Conservation (phyloP, 768 basidiomycete species). For the Auricularia sp. region DNA sequence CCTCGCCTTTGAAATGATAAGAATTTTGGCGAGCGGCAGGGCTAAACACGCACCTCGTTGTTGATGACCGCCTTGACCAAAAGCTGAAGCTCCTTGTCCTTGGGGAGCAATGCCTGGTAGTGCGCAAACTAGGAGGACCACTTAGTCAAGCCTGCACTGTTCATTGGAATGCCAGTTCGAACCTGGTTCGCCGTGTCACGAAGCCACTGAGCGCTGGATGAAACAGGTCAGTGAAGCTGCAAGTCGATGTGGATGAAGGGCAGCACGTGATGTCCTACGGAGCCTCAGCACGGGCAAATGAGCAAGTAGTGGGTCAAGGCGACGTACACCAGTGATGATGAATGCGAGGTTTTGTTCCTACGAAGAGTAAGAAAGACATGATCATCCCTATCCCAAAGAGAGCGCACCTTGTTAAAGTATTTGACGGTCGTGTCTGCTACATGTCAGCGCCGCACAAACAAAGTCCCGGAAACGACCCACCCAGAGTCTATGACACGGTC, state of each 20-base stretch:
- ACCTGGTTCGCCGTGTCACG: slow-evolving; percentile 77
- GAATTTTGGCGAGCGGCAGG: background rate
- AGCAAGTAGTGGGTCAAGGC: slow-evolving; percentile 2
- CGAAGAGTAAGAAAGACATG: slow-evolving; percentile 7
- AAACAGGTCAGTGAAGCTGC: slow-evolving; percentile 3
- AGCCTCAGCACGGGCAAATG: background rate
- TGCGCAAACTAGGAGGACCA: slow-evolving; percentile 47
- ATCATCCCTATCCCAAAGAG: too few relatives aligned
- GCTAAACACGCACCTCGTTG: slow-evolving; percentile 35
- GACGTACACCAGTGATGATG: slow-evolving; percentile 63
- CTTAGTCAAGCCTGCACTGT: slow-evolving; percentile 5
- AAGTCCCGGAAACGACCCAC: slow-evolving; percentile 25
- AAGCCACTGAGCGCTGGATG: slow-evolving; percentile 65
- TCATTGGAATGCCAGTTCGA: slow-evolving; percentile 5
- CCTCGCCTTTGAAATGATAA: slow-evolving; percentile 38
- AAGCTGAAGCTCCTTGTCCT: slow-evolving; percentile 48
- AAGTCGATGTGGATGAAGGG: background rate
- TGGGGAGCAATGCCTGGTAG: slow-evolving; percentile 48
- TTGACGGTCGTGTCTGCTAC: slow-evolving; percentile 66
- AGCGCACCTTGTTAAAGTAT: slow-evolving; percentile 53
- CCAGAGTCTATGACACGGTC: slow-evolving; percentile 39
- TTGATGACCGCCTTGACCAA: slow-evolving; percentile 77
- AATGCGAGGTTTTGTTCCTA: slow-evolving; percentile 65
- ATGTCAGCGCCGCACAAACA: too few relatives aligned
- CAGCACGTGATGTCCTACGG: slow-evolving; percentile 59